These are phyloP conservation scores for Spathaspora sp. DNA, from an alignment of 805 yeast species.

Conservation along the genomic window DNA sequence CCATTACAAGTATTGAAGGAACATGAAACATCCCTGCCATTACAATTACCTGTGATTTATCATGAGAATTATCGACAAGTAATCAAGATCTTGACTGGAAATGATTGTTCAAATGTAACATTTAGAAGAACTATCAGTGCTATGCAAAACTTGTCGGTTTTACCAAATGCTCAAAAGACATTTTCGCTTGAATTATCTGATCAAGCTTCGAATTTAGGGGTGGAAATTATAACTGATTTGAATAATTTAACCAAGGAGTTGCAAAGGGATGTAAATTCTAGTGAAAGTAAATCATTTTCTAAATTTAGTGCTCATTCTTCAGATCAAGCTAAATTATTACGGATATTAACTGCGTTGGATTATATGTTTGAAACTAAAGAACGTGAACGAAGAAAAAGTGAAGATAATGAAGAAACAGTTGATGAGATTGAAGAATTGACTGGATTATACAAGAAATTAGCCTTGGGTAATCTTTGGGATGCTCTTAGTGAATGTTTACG, in stretches of 20 bases:
- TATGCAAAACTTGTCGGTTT: constrained; percentile 68
- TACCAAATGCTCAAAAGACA: constrained; percentile 57
- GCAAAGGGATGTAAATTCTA: constrained; percentile 19
- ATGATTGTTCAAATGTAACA: constrained; percentile 80
- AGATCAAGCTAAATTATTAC: constrained; percentile 82
- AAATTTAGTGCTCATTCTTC: constrained; percentile 78
- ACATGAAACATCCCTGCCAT: constrained; percentile 23
- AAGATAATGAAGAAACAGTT: constrained; percentile 5
- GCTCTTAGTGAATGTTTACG: constrained; percentile 72
- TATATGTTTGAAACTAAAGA: constrained; percentile 58
- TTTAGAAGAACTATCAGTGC: constrained; percentile 80
- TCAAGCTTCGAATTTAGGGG: constrained; percentile 59
- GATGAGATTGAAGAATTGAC: constrained; percentile 48
- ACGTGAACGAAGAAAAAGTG: constrained; percentile 18
- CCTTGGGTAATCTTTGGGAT: constrained; percentile 81
- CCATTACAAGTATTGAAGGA: constrained; percentile 59
- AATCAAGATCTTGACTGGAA: constrained; percentile 66
- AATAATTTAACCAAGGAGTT: constrained; percentile 46
- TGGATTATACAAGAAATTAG: constrained; percentile 59
- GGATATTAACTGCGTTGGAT: constrained; percentile 85
- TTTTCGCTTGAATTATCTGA: constrained; percentile 67
- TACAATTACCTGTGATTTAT: constrained; percentile 61
- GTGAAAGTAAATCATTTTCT: constrained; percentile 51
- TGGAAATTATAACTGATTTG: constrained; percentile 52
- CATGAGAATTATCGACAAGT: constrained; percentile 57